These are phyloP conservation scores for Annulohypoxylon moriforme DNA, from an alignment of 495 filamentous ascomycete species.

Conservation along the genomic window DNA sequence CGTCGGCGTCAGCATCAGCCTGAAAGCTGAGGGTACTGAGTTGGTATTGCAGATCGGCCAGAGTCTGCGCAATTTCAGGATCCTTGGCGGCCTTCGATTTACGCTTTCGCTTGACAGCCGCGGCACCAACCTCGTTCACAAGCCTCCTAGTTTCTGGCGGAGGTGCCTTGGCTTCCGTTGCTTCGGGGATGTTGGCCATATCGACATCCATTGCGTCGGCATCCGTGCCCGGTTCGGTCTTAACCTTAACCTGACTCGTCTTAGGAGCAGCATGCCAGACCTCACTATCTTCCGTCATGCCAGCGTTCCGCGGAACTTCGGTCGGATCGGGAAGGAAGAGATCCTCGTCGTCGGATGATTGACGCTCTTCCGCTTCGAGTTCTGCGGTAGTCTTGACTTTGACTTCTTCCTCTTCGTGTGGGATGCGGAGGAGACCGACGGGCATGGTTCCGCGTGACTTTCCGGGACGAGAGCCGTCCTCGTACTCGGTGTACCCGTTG, in stretches of 20 bases:
- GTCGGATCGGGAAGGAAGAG: conserved; percentile 52
- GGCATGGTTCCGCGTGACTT: conserved; percentile 51
- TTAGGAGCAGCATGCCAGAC: conserved; percentile 50
- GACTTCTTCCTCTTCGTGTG: conserved; percentile 64
- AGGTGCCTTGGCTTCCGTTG: conserved; percentile 40
- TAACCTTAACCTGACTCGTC: conserved; percentile 43
- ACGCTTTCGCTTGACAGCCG: conserved; percentile 39
- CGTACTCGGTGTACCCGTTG: conserved; percentile 46
- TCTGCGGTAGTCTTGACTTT: conserved; percentile 66
- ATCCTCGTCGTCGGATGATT: conserved; percentile 56
- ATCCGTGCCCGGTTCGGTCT: conserved; percentile 50
- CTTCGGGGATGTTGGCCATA: conserved; percentile 53
- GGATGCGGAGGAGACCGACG: conserved; percentile 63
- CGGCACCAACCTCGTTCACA: conserved; percentile 10
- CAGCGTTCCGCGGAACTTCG: conserved; percentile 49
- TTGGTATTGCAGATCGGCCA: conserved; percentile 48
- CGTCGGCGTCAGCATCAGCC: background rate
- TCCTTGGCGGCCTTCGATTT: conserved; percentile 51
- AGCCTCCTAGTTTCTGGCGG: conserved; percentile 50
- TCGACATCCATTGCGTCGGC: conserved; percentile 48
- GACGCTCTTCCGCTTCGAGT: conserved; percentile 55
- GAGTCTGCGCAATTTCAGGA: conserved; percentile 49
- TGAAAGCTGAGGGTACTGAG: conserved; percentile 48
- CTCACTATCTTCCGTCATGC: conserved; percentile 50
- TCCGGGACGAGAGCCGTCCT: conserved; percentile 46